These are phyloP conservation scores for Tricholoma matsutake DNA, from an alignment of 768 basidiomycete genomes.

Conservation along the genomic window DNA sequence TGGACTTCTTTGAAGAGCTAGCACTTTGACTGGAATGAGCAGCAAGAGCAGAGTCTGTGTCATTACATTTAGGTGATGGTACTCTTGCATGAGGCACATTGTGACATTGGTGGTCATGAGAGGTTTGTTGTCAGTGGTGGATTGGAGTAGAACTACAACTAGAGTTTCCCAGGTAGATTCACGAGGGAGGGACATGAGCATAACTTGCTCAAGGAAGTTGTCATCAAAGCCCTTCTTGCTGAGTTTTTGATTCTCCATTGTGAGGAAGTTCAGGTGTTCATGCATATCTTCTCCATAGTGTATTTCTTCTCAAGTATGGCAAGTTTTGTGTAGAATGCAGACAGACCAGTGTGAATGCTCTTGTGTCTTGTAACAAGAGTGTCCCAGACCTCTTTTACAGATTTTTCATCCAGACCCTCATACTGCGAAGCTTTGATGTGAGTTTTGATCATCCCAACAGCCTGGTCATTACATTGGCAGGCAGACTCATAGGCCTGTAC, in stretches of 20 bases:
- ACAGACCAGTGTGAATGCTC: too few relatives aligned
- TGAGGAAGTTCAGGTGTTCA: conserved; percentile 4
- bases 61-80: too few relatives aligned
- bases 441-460: too few relatives aligned
- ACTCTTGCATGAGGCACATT: conserved; percentile 4
- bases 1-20: conserved; percentile 2
- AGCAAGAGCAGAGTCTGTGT: background rate
- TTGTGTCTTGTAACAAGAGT: too few relatives aligned
- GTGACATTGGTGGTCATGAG: conserved; percentile 3
- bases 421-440: too few relatives aligned
- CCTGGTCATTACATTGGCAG: conserved; percentile 2
- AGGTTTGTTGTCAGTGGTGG: background rate
- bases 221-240: conserved; percentile 1
- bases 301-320: conserved; percentile 6
- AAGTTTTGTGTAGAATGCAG: too few relatives aligned
- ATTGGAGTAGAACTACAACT: conserved; percentile 7
- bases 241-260: conserved; percentile 4
- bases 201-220: too few relatives aligned
- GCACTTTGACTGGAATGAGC: background rate
- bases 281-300: background rate
- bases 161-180: conserved; percentile 8
- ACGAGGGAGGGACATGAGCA: too few relatives aligned
- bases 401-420: too few relatives aligned
- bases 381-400: too few relatives aligned
- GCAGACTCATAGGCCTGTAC: background rate